These are phyloP conservation scores for Melanogaster broomeanus DNA, from an alignment of 768 basidiomycete genomes.

Conservation along the genomic window DNA sequence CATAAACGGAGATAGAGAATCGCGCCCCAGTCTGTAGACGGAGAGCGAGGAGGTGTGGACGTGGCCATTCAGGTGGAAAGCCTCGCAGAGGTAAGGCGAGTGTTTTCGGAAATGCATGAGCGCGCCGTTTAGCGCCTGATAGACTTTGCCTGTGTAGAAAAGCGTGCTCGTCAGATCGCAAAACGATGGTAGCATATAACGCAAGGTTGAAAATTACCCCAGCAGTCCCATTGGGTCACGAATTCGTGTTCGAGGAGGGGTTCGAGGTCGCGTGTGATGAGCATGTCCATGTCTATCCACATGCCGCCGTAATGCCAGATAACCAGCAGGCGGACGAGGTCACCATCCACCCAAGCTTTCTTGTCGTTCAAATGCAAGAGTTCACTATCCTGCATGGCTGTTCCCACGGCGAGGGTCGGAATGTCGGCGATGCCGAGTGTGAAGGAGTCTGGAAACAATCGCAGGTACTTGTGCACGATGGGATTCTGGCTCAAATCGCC, in stretches of 20 bases:
- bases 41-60: constrained; percentile 69
- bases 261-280: constrained; percentile 82
- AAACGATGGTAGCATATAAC: no score
- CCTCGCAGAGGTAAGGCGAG: constrained; percentile 97
- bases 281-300: constrained; percentile 97
- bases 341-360: constrained; percentile 94
- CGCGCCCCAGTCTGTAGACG: constrained; percentile 93
- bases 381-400: constrained; percentile 65
- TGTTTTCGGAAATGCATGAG: constrained; percentile 88
- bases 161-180: constrained; percentile 8
- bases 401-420: constrained; percentile 66
- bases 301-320: constrained; percentile 90
- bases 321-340: constrained; percentile 83
- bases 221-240: constrained; percentile 98
- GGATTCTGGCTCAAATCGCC: constrained; percentile 61
- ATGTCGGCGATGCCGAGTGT: constrained; percentile 70
- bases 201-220: constrained; percentile 55
- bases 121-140: constrained; percentile 86
- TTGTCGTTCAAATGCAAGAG: constrained; percentile 65
- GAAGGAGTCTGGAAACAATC: constrained; percentile 70
- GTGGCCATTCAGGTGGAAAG: constrained; percentile 88
- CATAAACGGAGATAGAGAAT: constrained; percentile 89
- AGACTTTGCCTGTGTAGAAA: constrained; percentile 57
- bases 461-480: constrained; percentile 61
- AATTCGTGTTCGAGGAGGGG: constrained; percentile 93